phyloP scores from a whole-genome alignment of 2,329 filamentous ascomycete genomes.

The Leptographium procerum region DNA sequence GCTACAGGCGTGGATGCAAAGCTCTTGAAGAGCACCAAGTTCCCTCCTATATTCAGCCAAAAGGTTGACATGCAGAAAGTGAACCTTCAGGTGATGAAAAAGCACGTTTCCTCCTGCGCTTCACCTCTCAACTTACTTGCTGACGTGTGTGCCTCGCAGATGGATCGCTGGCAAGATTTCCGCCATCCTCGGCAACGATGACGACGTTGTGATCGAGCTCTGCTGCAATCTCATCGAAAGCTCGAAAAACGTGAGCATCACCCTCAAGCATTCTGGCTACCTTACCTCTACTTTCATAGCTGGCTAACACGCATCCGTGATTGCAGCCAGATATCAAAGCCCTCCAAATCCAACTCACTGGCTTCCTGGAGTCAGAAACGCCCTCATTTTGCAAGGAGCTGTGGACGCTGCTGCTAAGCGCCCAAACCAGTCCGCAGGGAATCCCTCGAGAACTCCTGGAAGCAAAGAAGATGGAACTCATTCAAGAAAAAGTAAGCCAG shows the following conservation, averaged over 20 bases:
- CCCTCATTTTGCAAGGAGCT: slow-evolving; percentile 83
- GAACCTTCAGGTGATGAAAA: slow-evolving; percentile 96
- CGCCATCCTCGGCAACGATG: slow-evolving; percentile 80
- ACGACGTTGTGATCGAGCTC: slow-evolving; percentile 91
- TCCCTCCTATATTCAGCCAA: slow-evolving; percentile 82
- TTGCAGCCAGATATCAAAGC: slow-evolving; percentile 85
- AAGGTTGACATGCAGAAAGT: slow-evolving; percentile 98
- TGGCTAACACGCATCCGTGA: neutral
- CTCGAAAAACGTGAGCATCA: slow-evolving; percentile 55
- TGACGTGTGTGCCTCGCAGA: slow-evolving; percentile 32
- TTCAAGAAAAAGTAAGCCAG: slow-evolving; percentile 73
- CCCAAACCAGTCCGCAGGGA: slow-evolving; percentile 76
- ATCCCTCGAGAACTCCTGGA: slow-evolving; percentile 91
- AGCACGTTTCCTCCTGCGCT: slow-evolving; percentile 35
- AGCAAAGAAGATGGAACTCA: slow-evolving; percentile 89
- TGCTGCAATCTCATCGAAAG: slow-evolving; percentile 62
- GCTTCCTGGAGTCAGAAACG: slow-evolving; percentile 90
- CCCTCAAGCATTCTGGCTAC: neutral
- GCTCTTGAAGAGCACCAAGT: slow-evolving; percentile 82
- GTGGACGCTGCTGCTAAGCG: slow-evolving; percentile 85
- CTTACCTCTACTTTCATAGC: neutral
- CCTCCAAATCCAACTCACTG: slow-evolving; percentile 86
- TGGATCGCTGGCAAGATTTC: slow-evolving; percentile 89
- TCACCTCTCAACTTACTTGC: neutral
- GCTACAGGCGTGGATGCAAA: slow-evolving; percentile 79